phyloP scores from a whole-genome alignment of 2,329 filamentous ascomycete genomes.

The Calonectria pauciramosa region DNA sequence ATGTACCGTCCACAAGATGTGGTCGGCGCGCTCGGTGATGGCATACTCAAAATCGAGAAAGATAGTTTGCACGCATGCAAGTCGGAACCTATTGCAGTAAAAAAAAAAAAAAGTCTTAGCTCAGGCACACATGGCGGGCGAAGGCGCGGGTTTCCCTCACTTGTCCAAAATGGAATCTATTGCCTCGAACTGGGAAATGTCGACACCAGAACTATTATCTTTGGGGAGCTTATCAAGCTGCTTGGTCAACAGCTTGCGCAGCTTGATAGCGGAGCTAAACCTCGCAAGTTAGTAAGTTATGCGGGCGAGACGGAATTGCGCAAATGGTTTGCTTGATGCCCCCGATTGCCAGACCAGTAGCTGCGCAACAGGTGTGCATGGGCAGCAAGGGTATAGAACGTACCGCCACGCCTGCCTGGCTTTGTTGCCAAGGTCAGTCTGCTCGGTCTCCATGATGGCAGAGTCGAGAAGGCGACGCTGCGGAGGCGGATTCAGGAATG shows the following conservation, averaged over 20 bases:
- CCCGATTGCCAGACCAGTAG: slow-evolving; percentile 1
- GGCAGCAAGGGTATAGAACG: slow-evolving; percentile 39
- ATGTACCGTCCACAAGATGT: slow-evolving; percentile 84
- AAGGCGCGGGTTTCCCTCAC: slow-evolving; percentile 49
- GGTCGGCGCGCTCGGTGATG: slow-evolving; percentile 74
- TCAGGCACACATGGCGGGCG: not conserved
- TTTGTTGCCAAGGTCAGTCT: slow-evolving; percentile 43
- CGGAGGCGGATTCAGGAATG: slow-evolving; percentile 20
- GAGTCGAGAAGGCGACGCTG: slow-evolving; percentile 29
- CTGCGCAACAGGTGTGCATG: slow-evolving; percentile 13
- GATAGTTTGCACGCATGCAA: slow-evolving; percentile 78
- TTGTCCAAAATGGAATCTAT: slow-evolving; percentile 59
- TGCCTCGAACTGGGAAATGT: slow-evolving; percentile 59
- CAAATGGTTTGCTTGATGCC: slow-evolving; percentile 16
- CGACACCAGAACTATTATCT: slow-evolving; percentile 51
- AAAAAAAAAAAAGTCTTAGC: slow-evolving; percentile 3
- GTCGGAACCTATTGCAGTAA: slow-evolving; percentile 70
- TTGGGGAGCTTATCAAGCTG: slow-evolving; percentile 59
- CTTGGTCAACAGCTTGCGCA: slow-evolving; percentile 58
- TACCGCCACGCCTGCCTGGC: slow-evolving; percentile 58
- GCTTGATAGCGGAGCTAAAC: slow-evolving; percentile 58
- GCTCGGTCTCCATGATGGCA: slow-evolving; percentile 43
- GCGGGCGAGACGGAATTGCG: slow-evolving; percentile 31
- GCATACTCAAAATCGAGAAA: slow-evolving; percentile 80
- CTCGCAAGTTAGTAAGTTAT: slow-evolving; percentile 37